Conservation (phyloP, 2,329 filamentous ascomycete genomes). For the Capronia coronata region DNA sequence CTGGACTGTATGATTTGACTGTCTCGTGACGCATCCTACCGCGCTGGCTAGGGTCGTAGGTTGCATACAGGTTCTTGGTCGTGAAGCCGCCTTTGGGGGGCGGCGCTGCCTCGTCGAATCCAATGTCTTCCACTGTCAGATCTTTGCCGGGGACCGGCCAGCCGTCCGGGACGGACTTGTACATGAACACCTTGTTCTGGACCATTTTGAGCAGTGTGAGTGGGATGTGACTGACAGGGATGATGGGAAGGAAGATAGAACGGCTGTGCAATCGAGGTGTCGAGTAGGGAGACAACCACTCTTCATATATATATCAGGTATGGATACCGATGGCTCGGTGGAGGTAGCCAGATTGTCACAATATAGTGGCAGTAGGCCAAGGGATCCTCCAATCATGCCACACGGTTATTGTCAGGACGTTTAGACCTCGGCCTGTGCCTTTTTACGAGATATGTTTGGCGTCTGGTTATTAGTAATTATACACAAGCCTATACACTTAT, state of each 20-base stretch:
- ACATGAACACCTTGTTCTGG: slow-evolving; percentile 68
- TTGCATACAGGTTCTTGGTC: slow-evolving; percentile 61
- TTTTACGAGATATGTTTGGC: too few species aligned
- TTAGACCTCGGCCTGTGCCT: too few species aligned
- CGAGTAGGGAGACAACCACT: too few species aligned
- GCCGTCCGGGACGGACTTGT: slow-evolving; percentile 61
- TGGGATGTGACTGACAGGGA: background rate
- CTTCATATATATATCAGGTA: too few species aligned
- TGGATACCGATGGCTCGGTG: too few species aligned
- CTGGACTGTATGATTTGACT: slow-evolving; percentile 56
- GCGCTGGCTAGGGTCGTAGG: slow-evolving; percentile 72
- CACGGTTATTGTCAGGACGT: too few species aligned
- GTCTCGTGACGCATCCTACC: slow-evolving; percentile 61
- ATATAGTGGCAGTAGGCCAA: too few species aligned
- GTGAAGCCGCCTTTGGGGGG: slow-evolving; percentile 55
- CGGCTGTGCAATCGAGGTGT: too few species aligned
- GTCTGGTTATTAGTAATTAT: too few species aligned
- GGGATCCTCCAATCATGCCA: too few species aligned
- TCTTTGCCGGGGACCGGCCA: slow-evolving; percentile 65
- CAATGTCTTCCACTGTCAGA: slow-evolving; percentile 58
- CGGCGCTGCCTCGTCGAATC: slow-evolving; percentile 57
- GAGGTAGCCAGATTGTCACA: too few species aligned
- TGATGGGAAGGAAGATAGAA: background rate
- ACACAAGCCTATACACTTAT: too few species aligned
- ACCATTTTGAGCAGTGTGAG: slow-evolving; percentile 12